A percentile compares a stretch with the other conserved stretches of the same genome.
phyloP scores from a whole-genome alignment of 495 filamentous ascomycete genomes.

The Haplographium delicatum region DNA sequence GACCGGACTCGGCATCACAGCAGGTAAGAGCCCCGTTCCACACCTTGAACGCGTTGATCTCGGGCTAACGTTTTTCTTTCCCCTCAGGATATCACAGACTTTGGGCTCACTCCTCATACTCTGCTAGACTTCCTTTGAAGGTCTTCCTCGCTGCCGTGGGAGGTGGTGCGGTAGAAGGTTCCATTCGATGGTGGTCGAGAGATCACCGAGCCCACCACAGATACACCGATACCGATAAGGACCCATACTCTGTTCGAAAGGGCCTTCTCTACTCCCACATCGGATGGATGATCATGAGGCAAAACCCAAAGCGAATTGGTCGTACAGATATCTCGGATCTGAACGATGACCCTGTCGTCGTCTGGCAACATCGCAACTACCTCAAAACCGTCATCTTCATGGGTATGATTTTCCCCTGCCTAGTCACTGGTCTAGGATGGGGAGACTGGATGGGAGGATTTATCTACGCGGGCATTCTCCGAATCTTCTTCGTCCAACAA shows the following conservation, averaged over 20 bases:
- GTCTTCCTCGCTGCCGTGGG: constrained; percentile 90
- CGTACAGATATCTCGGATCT: constrained; percentile 95
- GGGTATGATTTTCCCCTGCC: constrained; percentile 77
- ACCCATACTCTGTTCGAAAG: constrained; percentile 98
- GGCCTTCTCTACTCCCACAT: constrained; percentile 94
- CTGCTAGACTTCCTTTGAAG: constrained; percentile 78
- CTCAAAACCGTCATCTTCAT: constrained; percentile 83
- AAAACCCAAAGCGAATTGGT: constrained; percentile 89
- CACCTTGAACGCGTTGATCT: neutral
- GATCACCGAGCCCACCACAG: constrained; percentile 97
- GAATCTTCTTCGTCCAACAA: constrained; percentile 98
- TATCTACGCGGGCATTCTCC: constrained; percentile 90
- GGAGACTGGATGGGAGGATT: constrained; percentile 87
- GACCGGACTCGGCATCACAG: constrained; percentile 85
- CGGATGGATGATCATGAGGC: constrained; percentile 91
- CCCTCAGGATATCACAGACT: constrained; percentile 74
- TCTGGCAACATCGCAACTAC: constrained; percentile 94
- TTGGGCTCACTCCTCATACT: constrained; percentile 95
- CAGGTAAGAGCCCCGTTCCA: constrained; percentile 42
- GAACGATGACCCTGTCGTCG: constrained; percentile 90
- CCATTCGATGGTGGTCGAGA: constrained; percentile 94
- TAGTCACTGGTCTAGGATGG: constrained; percentile 84
- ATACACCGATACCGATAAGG: constrained; percentile 98
- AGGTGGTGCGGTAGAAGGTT: constrained; percentile 93
- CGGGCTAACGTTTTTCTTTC: constrained; percentile 3